Base-by-base conservation (phyloP, 352 stramenopile genomes). In the Phytophthora pisi region DNA sequence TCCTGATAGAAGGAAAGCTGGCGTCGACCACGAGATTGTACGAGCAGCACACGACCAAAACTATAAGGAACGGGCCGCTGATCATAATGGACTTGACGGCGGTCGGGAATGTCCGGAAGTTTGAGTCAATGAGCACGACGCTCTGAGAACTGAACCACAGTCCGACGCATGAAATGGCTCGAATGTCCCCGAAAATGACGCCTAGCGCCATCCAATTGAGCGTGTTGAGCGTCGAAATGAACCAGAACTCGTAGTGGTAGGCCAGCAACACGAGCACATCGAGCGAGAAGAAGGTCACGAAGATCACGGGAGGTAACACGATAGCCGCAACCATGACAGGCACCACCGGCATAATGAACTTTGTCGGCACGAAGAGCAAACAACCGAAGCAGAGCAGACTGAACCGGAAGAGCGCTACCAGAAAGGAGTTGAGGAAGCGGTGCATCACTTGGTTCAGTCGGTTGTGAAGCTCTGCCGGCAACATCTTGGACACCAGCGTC, bases 81-180 rank as follows among this genome's bases (percentile, higher is more conserved):
- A 64, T 69, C 16, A 59, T 49, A 52, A 60, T 69, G 26, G 55
- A 59, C 16, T 69, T 65, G 30, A 70, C 56, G 5, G 63, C 62
- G 13, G 47, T 56, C 9, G 28, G 49, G 9, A 70, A 70, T 9
- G 49, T 60, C 28, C 55, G 63, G 13, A 56, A 70, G 38, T 70
- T 70, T 11, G 43, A 51, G 26, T 72, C 58, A 23, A 72, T 72
- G n/a, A 72, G n/a, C 45, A 63, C 57, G 2, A 72, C 64, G 13
- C 64, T 72, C 36, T 72, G 64, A 0, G 57, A 66, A 16, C 51
- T 72, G 34, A 68, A 51, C 64, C 64, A 68, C 4, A 71, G 43
- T 8, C 57, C 51, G 7, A 68, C n/a, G 20, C 64, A 71, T 18
- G 51, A 56, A 10, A 67, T 42, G 9, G 51, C 51, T 46, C 57